phyloP scores from a whole-genome alignment of 2,329 filamentous ascomycete species.

The Claviceps citrina region DNA sequence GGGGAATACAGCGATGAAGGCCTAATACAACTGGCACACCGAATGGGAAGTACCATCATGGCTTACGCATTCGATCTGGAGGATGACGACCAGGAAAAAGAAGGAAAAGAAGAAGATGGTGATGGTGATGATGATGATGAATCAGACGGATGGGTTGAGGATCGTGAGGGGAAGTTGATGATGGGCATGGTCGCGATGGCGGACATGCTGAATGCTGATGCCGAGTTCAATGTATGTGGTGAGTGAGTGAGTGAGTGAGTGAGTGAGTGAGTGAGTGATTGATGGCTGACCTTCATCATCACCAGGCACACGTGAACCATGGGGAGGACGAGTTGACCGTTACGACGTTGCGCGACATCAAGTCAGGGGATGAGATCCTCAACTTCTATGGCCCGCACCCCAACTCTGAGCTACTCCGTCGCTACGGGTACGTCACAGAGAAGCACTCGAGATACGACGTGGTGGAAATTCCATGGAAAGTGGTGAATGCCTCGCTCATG shows the following conservation, averaged over 20 bases:
- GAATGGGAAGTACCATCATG: constrained; percentile 82
- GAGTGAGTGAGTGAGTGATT: no score
- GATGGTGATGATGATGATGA: constrained; percentile 30
- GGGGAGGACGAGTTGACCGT: constrained; percentile 47
- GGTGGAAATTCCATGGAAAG: constrained; percentile 54
- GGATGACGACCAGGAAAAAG: constrained; percentile 34
- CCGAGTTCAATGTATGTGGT: constrained; percentile 58
- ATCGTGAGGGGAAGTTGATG: constrained; percentile 38
- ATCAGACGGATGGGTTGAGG: constrained; percentile 49
- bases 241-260: no score
- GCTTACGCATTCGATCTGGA: constrained; percentile 79
- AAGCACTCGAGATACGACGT: constrained; percentile 70
- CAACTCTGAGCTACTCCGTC: constrained; percentile 63
- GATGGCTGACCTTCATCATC: not conserved
- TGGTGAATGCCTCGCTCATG: constrained; percentile 34
- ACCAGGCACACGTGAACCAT: constrained; percentile 38
- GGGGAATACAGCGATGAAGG: constrained; percentile 25
- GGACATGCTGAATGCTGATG: constrained; percentile 79
- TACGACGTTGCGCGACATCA: constrained; percentile 52
- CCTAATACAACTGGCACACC: constrained; percentile 45
- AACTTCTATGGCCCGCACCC: constrained; percentile 83
- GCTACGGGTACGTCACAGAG: constrained; percentile 76
- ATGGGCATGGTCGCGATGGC: constrained; percentile 88
- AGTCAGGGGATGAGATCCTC: constrained; percentile 59
- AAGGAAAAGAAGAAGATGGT: no score